Evolutionary conservation across 1,284 basidiomycete species (phyloP).

Genomic region (Irpex sp.): DNA sequence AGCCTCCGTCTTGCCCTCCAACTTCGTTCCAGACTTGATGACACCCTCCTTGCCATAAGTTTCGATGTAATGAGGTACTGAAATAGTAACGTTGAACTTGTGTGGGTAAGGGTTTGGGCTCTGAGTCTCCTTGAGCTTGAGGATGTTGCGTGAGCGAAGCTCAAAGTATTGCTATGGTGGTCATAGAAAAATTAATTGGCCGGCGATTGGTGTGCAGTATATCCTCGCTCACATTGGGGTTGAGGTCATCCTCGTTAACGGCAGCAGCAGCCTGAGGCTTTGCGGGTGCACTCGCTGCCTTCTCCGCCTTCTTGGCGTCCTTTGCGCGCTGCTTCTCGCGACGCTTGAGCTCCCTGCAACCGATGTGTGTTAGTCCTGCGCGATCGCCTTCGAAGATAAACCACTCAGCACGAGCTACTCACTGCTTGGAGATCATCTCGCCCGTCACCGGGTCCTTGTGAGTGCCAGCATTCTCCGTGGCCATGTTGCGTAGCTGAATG

Average conservation of each 20-base stretch:
- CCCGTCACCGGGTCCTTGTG: slow-evolving; percentile 89
- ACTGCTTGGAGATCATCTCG: slow-evolving; percentile 95
- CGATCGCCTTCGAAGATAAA: slow-evolving; percentile 1
- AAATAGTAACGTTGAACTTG: slow-evolving; percentile 92
- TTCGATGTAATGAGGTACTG: slow-evolving; percentile 77
- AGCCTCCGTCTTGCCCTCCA: slow-evolving; percentile 48
- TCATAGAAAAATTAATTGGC: too few species aligned
- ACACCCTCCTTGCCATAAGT: slow-evolving; percentile 74
- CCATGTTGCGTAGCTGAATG: slow-evolving; percentile 37
- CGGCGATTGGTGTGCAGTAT: too few species aligned
- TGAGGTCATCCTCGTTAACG: slow-evolving; percentile 71
- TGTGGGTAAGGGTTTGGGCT: slow-evolving; percentile 96
- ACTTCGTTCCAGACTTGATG: slow-evolving; percentile 61
- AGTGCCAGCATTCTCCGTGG: slow-evolving; percentile 47
- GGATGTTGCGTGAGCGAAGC: slow-evolving; percentile 85
- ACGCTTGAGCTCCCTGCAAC: slow-evolving; percentile 83
- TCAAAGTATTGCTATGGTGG: slow-evolving; percentile 90
- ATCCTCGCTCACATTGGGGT: slow-evolving; percentile 64
- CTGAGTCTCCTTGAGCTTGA: slow-evolving; percentile 82
- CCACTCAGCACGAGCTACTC: slow-evolving; percentile 28
- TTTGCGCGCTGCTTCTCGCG: slow-evolving; percentile 83
- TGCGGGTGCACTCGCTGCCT: slow-evolving; percentile 52
- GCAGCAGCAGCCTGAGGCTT: slow-evolving; percentile 25
- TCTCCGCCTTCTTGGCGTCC: slow-evolving; percentile 83
- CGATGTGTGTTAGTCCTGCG: too few species aligned